These are phyloP conservation scores for Antitrichia curtipendula DNA, from an alignment of 225 moss, liverwort and hornwort species.

Conservation along the genomic window DNA sequence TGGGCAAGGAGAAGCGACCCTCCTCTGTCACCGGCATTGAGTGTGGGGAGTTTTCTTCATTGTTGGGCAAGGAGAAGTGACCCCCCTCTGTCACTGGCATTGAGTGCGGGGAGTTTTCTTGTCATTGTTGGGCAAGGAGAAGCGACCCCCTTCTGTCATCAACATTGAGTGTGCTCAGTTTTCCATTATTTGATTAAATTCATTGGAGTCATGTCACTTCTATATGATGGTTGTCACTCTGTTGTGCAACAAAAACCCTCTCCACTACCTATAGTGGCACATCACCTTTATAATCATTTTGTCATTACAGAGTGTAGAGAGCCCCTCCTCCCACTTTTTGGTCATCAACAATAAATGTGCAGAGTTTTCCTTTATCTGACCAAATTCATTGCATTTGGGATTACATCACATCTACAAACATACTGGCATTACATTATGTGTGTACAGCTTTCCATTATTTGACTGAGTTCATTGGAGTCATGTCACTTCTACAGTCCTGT, in stretches of 20 bases:
- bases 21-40: neutral
- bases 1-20: neutral
- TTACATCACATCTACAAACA: too few species aligned
- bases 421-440: too few species aligned
- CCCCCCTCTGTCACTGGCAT: too few species aligned
- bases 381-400: too few species aligned
- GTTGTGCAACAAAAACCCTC: too few species aligned
- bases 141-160: neutral
- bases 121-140: neutral
- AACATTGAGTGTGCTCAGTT: neutral
- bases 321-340: too few species aligned
- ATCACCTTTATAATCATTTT: fast-evolving
- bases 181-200: neutral
- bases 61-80: neutral
- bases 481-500: too few species aligned
- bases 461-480: neutral
- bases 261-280: too few species aligned
- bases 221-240: too few species aligned
- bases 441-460: neutral
- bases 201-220: neutral
- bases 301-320: neutral
- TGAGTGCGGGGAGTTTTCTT: neutral
- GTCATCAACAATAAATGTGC: too few species aligned
- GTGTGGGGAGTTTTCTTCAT: neutral
- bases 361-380: too few species aligned